phyloP scores from a whole-genome alignment of 305 asterid species.

The Coffea humblotiana region DNA sequence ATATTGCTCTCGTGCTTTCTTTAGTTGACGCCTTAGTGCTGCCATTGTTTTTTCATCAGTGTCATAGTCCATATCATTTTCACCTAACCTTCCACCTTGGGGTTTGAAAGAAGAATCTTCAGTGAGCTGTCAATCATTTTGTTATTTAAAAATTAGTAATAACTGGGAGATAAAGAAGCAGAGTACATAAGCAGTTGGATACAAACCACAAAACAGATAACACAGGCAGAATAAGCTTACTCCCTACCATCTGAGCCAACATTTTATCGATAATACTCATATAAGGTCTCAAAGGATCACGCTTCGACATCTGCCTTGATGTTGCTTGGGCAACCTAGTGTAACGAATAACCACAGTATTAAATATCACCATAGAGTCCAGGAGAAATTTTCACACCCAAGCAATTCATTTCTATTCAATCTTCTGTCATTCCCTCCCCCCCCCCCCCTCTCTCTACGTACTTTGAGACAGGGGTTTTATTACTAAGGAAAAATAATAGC shows the following conservation, averaged over 20 bases:
- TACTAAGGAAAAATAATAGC: no score
- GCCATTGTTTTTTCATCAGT: conserved; percentile 76
- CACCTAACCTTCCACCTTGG: conserved; percentile 75
- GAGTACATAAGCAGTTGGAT: not conserved
- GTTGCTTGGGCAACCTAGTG: conserved; percentile 76
- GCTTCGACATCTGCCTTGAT: conserved; percentile 75
- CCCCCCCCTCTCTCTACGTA: not conserved
- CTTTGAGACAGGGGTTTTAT: not conserved
- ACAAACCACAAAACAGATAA: not conserved
- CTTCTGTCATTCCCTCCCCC: not conserved
- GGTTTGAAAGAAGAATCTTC: conserved; percentile 78
- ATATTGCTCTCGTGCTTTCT: conserved; percentile 59
- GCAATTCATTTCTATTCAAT: not conserved
- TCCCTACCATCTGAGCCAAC: conserved; percentile 61
- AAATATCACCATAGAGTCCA: not conserved
- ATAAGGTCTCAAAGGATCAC: conserved; percentile 68
- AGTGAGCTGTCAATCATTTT: conserved; percentile 44
- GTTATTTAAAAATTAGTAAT: not conserved
- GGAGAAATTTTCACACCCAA: not conserved
- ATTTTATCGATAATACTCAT: conserved; percentile 69
- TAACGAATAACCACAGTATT: conserved; percentile 16
- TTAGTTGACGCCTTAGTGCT: conserved; percentile 64
- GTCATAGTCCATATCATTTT: conserved; percentile 79
- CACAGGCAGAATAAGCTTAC: conserved; percentile 20
- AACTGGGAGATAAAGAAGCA: not conserved